Evolutionary conservation across 2,329 filamentous ascomycete genomes (phyloP).

Genomic region (Scorias spongiosa): DNA sequence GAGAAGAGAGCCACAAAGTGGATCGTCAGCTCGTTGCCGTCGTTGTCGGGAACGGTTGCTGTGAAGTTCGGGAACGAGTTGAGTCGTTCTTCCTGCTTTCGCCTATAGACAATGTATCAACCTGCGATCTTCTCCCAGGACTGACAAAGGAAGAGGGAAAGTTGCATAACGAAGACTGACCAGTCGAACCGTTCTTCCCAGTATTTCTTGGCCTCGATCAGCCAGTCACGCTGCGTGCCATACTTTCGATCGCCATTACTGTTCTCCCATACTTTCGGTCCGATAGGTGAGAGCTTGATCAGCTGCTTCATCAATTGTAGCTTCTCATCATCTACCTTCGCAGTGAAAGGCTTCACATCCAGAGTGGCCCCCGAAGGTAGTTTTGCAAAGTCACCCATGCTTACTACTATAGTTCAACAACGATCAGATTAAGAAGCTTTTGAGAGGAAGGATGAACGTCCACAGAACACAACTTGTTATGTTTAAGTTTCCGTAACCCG

Average conservation of each 20-base stretch:
- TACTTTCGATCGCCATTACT: conserved; percentile 23
- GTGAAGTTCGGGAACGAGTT: conserved; percentile 39
- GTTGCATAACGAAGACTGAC: conserved; percentile 4
- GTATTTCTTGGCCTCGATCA: conserved; percentile 23
- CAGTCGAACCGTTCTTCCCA: conserved; percentile 23
- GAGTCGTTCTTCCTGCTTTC: conserved; percentile 27
- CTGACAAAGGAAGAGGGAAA: neutral
- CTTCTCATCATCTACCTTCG: conserved; percentile 28
- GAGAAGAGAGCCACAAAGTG: conserved; percentile 44
- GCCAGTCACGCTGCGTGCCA: conserved; percentile 34
- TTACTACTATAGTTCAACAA: neutral
- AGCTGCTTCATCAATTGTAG: conserved; percentile 32
- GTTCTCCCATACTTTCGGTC: conserved; percentile 35
- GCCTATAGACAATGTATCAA: conserved; percentile 1
- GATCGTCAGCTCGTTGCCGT: conserved; percentile 24
- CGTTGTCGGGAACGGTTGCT: conserved; percentile 24
- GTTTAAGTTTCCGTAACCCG: too few relatives aligned
- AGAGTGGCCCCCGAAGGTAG: conserved; percentile 24
- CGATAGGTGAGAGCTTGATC: conserved; percentile 33
- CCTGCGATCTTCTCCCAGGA: neutral
- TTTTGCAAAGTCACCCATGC: conserved; percentile 10
- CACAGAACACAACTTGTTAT: too few relatives aligned
- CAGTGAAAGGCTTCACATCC: conserved; percentile 27
- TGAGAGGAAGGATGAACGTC: neutral
- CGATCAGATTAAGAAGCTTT: neutral